These are phyloP conservation scores for Penicillium griseofulvum DNA, from an alignment of 2,329 filamentous ascomycete species.

Conservation along the genomic window DNA sequence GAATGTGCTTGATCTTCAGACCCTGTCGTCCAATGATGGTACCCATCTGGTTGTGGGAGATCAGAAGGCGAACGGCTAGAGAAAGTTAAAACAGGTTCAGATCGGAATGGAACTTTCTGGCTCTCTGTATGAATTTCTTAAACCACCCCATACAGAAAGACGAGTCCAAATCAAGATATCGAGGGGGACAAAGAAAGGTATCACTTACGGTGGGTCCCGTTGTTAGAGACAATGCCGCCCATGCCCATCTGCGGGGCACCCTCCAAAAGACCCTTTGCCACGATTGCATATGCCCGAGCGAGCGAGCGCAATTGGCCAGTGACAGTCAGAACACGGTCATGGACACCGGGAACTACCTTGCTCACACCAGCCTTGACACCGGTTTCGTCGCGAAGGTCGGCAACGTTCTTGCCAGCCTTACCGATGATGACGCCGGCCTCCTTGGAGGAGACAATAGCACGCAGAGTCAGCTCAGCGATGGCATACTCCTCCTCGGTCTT, in stretches of 20 bases:
- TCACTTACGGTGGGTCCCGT: constrained; percentile 87
- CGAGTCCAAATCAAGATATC: not conserved
- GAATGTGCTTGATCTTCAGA: constrained; percentile 98
- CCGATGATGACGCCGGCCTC: constrained; percentile 99
- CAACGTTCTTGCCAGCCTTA: constrained; percentile 97
- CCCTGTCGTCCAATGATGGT: constrained; percentile 97
- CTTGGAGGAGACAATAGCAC: constrained; percentile 97
- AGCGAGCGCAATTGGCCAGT: constrained; percentile 86
- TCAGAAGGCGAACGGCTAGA: constrained; percentile 90
- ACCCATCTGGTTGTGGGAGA: constrained; percentile 99
- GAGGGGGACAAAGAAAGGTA: constrained; percentile 3
- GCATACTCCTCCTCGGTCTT: constrained; percentile 98
- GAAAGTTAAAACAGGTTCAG: constrained; percentile 16
- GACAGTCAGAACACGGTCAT: constrained; percentile 94
- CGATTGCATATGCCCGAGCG: constrained; percentile 87
- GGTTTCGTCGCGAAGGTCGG: constrained; percentile 93
- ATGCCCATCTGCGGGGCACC: constrained; percentile 94
- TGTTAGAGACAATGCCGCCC: constrained; percentile 82
- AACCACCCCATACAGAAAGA: not conserved
- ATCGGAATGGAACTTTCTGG: not conserved
- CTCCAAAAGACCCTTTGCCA: constrained; percentile 86
- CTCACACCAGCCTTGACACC: constrained; percentile 97
- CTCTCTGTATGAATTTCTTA: not conserved
- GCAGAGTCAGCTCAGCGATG: constrained; percentile 84
- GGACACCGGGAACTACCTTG: constrained; percentile 96